phyloP scores from a whole-genome alignment of 331 rosid genomes.

The Spiraea crenata region DNA sequence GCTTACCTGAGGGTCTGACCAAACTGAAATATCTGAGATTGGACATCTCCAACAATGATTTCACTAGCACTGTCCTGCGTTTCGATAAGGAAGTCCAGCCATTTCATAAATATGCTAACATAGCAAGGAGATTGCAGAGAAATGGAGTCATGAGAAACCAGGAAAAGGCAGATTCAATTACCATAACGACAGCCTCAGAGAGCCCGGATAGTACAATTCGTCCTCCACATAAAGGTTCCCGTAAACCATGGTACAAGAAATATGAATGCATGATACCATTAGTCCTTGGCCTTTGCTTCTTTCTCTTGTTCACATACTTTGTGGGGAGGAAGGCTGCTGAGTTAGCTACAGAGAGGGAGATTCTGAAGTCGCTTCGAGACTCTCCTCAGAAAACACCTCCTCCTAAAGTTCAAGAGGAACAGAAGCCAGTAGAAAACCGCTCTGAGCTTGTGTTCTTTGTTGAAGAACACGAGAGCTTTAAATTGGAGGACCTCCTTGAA shows the following conservation, averaged over 20 bases:
- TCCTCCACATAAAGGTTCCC: neutral
- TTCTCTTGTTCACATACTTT: conserved; percentile 32
- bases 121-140: conserved; percentile 13
- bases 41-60: conserved; percentile 52
- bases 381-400: conserved; percentile 28
- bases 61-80: conserved; percentile 27
- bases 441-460: conserved; percentile 67
- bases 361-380: conserved; percentile 21
- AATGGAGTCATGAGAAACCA: neutral
- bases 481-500: conserved; percentile 57
- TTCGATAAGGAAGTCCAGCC: conserved; percentile 22
- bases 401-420: conserved; percentile 29
- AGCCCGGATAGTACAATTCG: neutral
- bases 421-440: conserved; percentile 24
- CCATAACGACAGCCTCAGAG: neutral
- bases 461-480: conserved; percentile 54
- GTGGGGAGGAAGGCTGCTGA: conserved; percentile 27
- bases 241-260: neutral
- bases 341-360: conserved; percentile 13
- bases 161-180: conserved; percentile 8
- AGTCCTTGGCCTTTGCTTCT: conserved; percentile 26
- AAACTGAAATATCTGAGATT: conserved; percentile 43
- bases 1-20: conserved; percentile 44
- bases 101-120: neutral
- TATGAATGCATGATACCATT: neutral